Conservation (phyloP, 2,329 filamentous ascomycete genomes). For the Calonectria leucothoes region DNA sequence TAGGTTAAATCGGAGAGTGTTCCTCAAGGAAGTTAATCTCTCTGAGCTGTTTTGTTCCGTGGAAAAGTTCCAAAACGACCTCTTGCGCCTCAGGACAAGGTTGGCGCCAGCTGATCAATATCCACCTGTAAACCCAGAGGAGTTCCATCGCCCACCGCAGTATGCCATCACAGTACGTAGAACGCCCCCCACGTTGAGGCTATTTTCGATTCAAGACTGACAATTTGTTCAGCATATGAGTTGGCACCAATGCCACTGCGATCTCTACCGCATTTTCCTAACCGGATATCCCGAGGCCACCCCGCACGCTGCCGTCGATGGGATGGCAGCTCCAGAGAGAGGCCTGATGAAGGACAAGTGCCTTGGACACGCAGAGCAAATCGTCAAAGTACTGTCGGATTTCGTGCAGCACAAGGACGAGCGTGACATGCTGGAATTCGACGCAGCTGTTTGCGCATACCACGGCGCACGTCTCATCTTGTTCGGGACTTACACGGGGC, state of each 20-base stretch:
- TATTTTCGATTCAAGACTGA: accelerated
- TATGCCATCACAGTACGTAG: conserved; percentile 35
- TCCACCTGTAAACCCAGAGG: conserved; percentile 29
- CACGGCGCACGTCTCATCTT: conserved; percentile 53
- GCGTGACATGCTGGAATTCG: conserved; percentile 50
- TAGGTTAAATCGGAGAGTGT: conserved; percentile 38
- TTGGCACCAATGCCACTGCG: conserved; percentile 57
- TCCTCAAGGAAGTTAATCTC: conserved; percentile 38
- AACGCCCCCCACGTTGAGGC: background rate
- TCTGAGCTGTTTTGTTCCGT: conserved; percentile 38
- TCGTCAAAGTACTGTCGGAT: conserved; percentile 47
- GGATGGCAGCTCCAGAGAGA: conserved; percentile 39
- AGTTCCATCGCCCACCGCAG: conserved; percentile 31
- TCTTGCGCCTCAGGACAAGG: conserved; percentile 35
- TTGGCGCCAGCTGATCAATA: conserved; percentile 37
- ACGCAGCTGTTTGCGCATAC: conserved; percentile 56
- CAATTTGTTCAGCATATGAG: conserved; percentile 38
- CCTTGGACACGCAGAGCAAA: conserved; percentile 52
- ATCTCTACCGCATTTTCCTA: conserved; percentile 57
- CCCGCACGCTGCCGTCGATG: conserved; percentile 45
- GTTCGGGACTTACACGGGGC: conserved; percentile 44
- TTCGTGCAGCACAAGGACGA: conserved; percentile 48
- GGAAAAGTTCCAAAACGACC: conserved; percentile 42
- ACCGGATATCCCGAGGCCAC: conserved; percentile 54
- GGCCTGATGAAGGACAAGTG: conserved; percentile 45